These are phyloP conservation scores for Solanum peruvianum DNA, from an alignment of 257 asterid genomes.

Conservation along the genomic window DNA sequence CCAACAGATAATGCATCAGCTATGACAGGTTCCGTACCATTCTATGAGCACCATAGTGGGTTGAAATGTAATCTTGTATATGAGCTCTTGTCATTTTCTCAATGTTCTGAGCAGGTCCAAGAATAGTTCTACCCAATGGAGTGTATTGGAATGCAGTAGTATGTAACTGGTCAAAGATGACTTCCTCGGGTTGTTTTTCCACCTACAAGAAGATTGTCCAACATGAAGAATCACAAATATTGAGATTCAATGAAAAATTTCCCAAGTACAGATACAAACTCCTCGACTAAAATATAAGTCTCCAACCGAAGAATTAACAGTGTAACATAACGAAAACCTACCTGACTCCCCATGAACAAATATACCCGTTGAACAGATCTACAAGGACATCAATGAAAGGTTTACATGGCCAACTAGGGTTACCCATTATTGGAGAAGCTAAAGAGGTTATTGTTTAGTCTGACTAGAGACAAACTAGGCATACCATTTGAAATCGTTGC, in stretches of 20 bases:
- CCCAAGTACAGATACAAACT: not conserved
- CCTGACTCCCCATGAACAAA: not conserved
- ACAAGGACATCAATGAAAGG: not conserved
- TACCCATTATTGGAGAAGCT: not conserved
- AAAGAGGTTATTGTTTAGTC: not conserved
- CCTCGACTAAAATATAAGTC: not conserved
- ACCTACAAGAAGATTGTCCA: conserved; percentile 31
- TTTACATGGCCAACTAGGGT: not conserved
- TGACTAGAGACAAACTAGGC: not conserved
- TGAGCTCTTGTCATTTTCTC: conserved; percentile 37
- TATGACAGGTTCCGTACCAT: conserved; percentile 28
- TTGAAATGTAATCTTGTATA: conserved; percentile 45
- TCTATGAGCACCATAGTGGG: conserved; percentile 75
- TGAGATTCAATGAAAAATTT: not conserved
- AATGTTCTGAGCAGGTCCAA: conserved; percentile 74
- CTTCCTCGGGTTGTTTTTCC: conserved; percentile 72
- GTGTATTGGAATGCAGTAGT: conserved; percentile 88
- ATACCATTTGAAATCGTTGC: not conserved
- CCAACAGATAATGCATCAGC: not conserved
- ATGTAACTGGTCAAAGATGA: conserved; percentile 80
- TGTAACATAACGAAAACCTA: not conserved
- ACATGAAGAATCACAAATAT: not conserved
- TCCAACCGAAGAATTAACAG: not conserved
- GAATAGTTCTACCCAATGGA: conserved; percentile 77
- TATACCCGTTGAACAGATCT: not conserved